A percentile compares a stretch with the other conserved stretches of the same genome.
phyloP scores from a whole-genome alignment of 371 early-diverging fungal genomes.

The Catenaria anguillulae region DNA sequence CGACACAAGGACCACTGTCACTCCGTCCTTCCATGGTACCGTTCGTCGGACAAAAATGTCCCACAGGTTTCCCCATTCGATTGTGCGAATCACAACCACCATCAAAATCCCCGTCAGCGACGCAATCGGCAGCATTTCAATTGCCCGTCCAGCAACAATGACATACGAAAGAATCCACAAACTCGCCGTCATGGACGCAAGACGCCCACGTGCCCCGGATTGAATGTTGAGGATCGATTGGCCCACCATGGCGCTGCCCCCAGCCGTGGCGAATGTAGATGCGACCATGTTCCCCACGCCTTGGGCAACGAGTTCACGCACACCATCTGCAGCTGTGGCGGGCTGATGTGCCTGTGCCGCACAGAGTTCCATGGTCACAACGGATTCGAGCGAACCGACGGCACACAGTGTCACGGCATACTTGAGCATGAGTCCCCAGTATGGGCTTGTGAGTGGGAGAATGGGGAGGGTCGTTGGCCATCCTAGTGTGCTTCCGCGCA shows the following conservation, averaged over 20 bases:
- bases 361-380: slow-evolving; percentile 8
- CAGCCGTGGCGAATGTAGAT: slow-evolving; percentile 6
- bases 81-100: slow-evolving; percentile 12
- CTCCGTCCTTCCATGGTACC: slow-evolving; percentile 1
- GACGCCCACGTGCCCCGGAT: slow-evolving; percentile 5
- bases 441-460: neutral
- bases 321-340: no score
- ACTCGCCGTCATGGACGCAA: slow-evolving; percentile 5
- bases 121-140: slow-evolving; percentile 11
- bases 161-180: neutral
- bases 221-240: slow-evolving; percentile 9
- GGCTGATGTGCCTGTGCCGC: neutral
- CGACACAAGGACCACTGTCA: slow-evolving; percentile 9
- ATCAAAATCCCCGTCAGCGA: slow-evolving; percentile 11
- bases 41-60: slow-evolving; percentile 4
- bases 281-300: slow-evolving; percentile 9
- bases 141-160: neutral
- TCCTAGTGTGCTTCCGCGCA: neutral
- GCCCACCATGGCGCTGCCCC: slow-evolving; percentile 11
- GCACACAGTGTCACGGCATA: slow-evolving; percentile 1
- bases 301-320: neutral
- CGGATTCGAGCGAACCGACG: neutral
- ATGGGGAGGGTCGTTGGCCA: neutral
- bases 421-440: neutral
- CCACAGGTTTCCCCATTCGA: slow-evolving; percentile 11